Evolutionary conservation across 495 filamentous ascomycete species (phyloP).

Genomic region (Talaromyces thailandensis): DNA sequence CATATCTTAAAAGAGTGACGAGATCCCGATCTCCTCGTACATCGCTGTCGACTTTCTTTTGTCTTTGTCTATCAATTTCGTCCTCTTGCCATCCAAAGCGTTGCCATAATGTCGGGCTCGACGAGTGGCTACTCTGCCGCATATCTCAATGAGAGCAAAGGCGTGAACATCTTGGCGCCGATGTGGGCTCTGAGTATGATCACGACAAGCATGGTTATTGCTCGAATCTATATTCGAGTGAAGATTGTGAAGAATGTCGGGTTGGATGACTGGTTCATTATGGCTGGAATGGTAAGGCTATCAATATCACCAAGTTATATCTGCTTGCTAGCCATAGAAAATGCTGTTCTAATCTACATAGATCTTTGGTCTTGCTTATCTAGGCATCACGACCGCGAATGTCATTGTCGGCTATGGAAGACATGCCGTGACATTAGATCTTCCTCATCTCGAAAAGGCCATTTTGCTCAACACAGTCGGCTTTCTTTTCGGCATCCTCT

Average conservation of each 20-base stretch:
- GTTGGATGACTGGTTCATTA: slow-evolving; percentile 43
- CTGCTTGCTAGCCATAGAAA: neutral
- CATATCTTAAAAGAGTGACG: neutral
- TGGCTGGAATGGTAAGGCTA: slow-evolving; percentile 26
- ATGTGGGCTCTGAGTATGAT: slow-evolving; percentile 28
- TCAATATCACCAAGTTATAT: neutral
- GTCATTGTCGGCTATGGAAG: slow-evolving; percentile 14
- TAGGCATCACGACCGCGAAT: slow-evolving; percentile 12
- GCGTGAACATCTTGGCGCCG: slow-evolving; percentile 31
- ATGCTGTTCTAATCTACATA: neutral
- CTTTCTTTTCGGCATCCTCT: slow-evolving; percentile 19
- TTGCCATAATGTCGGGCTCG: neutral
- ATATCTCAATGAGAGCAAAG: slow-evolving; percentile 19
- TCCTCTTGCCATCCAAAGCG: neutral
- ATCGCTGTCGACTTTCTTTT: neutral
- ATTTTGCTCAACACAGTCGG: slow-evolving; percentile 15
- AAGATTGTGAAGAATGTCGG: slow-evolving; percentile 35
- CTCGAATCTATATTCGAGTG: slow-evolving; percentile 38
- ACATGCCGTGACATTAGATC: slow-evolving; percentile 9
- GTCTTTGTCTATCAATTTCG: neutral
- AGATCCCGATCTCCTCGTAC: neutral
- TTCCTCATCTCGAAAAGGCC: slow-evolving; percentile 10
- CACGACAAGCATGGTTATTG: slow-evolving; percentile 21
- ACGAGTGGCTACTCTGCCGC: neutral
- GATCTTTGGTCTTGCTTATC: slow-evolving; percentile 14